phyloP scores from a whole-genome alignment of 2,329 filamentous ascomycete genomes.

The Fusarium devonianum region DNA sequence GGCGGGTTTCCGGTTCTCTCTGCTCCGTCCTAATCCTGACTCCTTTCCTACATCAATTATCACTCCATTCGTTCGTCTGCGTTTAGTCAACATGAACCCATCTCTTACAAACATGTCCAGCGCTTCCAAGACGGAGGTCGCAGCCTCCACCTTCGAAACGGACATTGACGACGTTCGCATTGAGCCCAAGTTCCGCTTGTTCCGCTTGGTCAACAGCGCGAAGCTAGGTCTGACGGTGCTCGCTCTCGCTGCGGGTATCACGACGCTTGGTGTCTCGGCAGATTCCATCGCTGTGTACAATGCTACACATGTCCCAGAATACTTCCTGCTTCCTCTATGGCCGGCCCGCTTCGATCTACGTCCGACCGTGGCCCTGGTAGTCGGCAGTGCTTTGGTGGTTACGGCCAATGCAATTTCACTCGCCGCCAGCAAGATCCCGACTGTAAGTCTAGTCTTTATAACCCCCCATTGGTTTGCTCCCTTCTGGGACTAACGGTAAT shows the following conservation, averaged over 20 bases:
- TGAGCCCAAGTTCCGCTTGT: slow-evolving; percentile 49
- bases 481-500: slow-evolving; percentile 21
- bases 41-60: slow-evolving; percentile 4
- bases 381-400: slow-evolving; percentile 58
- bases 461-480: slow-evolving; percentile 7
- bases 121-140: slow-evolving; percentile 50
- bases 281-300: slow-evolving; percentile 64
- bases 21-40: slow-evolving; percentile 10
- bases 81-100: slow-evolving; percentile 19
- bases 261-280: slow-evolving; percentile 61
- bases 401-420: slow-evolving; percentile 58
- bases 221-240: slow-evolving; percentile 58
- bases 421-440: slow-evolving; percentile 55
- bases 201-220: slow-evolving; percentile 53
- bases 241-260: slow-evolving; percentile 59
- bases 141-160: slow-evolving; percentile 58
- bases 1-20: slow-evolving; percentile 21
- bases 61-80: too few species aligned
- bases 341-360: slow-evolving; percentile 63
- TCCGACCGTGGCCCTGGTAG: slow-evolving; percentile 63
- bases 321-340: slow-evolving; percentile 64
- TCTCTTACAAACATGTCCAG: slow-evolving; percentile 36
- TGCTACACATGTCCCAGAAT: slow-evolving; percentile 56
- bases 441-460: slow-evolving; percentile 53
- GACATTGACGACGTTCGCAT: slow-evolving; percentile 49